Conservation (phyloP, 2,329 filamentous ascomycete genomes). For the Fusarium sacchari region DNA sequence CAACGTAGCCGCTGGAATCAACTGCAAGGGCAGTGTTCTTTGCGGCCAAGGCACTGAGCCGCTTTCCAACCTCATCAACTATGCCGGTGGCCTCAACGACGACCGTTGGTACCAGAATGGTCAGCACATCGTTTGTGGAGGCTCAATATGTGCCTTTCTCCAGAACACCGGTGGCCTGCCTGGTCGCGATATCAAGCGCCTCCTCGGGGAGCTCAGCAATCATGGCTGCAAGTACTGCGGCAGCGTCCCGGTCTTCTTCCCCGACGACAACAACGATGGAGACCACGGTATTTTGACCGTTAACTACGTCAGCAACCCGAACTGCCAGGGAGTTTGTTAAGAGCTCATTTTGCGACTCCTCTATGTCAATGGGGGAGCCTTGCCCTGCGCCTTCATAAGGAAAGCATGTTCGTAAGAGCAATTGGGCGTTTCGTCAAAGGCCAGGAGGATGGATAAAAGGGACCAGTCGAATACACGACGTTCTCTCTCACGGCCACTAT, state of each 20-base stretch:
- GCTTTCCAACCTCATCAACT: background rate
- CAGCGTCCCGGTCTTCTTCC: background rate
- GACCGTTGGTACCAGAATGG: background rate
- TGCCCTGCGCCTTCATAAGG: fast-evolving
- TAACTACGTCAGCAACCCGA: background rate
- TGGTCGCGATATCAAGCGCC: background rate
- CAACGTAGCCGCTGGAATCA: background rate
- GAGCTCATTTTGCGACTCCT: background rate
- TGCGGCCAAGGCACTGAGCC: background rate
- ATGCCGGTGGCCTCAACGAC: background rate
- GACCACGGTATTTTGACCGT: slow-evolving; percentile 4
- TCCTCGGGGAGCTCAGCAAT: background rate
- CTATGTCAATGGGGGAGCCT: background rate
- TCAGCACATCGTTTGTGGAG: background rate
- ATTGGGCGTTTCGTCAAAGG: background rate
- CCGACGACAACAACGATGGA: background rate
- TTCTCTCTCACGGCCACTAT: no score
- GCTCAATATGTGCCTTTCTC: background rate
- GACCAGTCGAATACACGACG: fast-evolving
- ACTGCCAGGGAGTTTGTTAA: background rate
- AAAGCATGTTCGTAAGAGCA: background rate
- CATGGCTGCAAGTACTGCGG: background rate
- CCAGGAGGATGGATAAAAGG: background rate
- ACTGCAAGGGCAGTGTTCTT: background rate
- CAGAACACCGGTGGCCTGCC: background rate